phyloP scores from a whole-genome alignment of 306 rosid genomes.

The Cyamopsis tetragonoloba region DNA sequence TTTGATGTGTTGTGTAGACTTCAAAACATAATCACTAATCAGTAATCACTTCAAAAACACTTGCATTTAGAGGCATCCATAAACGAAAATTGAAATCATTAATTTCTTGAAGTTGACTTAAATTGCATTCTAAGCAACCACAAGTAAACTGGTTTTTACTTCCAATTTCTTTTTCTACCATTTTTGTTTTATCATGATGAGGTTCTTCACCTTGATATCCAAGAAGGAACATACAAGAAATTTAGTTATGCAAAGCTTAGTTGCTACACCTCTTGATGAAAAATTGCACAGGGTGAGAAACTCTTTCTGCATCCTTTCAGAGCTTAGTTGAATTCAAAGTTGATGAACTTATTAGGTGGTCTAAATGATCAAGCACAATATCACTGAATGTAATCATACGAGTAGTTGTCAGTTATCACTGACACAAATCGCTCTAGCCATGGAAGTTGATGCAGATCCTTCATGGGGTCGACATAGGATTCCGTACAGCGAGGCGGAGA shows the following conservation, averaged over 20 bases:
- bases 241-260: conserved; percentile 14
- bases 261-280: conserved; percentile 2
- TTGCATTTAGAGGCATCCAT: not conserved
- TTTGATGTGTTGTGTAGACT: not conserved
- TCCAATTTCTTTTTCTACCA: not conserved
- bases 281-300: conserved; percentile 42
- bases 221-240: conserved; percentile 11
- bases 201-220: conserved; percentile 21
- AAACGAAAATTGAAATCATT: not conserved
- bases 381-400: conserved; percentile 78
- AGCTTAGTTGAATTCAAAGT: conserved; percentile 24
- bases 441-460: conserved; percentile 95
- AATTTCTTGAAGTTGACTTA: conserved; percentile 4
- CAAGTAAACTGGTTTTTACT: not conserved
- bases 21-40: too few species aligned
- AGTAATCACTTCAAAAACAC: too few species aligned
- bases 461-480: conserved; percentile 71
- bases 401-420: conserved; percentile 85
- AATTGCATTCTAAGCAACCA: not conserved
- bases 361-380: conserved; percentile 25
- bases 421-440: conserved; percentile 97
- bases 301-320: conserved; percentile 39
- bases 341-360: conserved; percentile 35
- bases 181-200: conserved; percentile 2
- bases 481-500: conserved; percentile 92